Evolutionary conservation across 140 eudicot species (phyloP).

Genomic region (Bidens hawaiensis): DNA sequence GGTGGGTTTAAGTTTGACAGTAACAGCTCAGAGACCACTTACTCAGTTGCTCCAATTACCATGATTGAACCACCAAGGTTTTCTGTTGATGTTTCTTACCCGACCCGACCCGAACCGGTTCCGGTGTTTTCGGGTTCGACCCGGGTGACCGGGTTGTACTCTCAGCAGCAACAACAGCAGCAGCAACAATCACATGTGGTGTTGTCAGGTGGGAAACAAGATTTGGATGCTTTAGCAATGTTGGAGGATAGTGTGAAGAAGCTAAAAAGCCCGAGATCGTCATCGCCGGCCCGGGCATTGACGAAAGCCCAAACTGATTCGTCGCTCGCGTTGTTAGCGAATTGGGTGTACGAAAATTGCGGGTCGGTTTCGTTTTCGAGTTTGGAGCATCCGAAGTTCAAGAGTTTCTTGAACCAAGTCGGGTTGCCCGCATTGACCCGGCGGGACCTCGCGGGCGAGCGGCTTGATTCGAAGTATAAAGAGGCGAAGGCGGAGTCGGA

Average conservation of each 20-base stretch:
- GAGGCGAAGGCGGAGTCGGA: conserved; percentile 62
- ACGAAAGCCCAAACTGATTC: conserved; percentile 63
- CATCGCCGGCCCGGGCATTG: conserved; percentile 57
- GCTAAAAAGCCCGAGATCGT: conserved; percentile 70
- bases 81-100: conserved; percentile 44
- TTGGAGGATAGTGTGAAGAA: conserved; percentile 88
- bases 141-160: conserved; percentile 22
- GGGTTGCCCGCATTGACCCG: conserved; percentile 61
- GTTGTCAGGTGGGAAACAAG: conserved; percentile 85
- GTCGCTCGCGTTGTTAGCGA: conserved; percentile 58
- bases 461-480: conserved; percentile 64
- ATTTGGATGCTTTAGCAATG: conserved; percentile 80
- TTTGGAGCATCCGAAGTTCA: conserved; percentile 81
- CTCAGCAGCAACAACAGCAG: too few species aligned
- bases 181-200: conserved; percentile 52
- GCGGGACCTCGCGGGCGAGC: conserved; percentile 54
- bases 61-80: conserved; percentile 54
- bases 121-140: conserved; percentile 18
- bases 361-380: conserved; percentile 75
- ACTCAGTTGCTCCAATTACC: conserved; percentile 48
- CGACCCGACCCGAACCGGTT: conserved; percentile 25
- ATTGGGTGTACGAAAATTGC: conserved; percentile 85
- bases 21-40: conserved; percentile 9
- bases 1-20: conserved; percentile 17
- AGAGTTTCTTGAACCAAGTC: conserved; percentile 58